A percentile compares a stretch with the other conserved stretches of the same genome.
phyloP scores from a whole-genome alignment of 2,329 filamentous ascomycete species.

The Colletotrichum brevisporum region DNA sequence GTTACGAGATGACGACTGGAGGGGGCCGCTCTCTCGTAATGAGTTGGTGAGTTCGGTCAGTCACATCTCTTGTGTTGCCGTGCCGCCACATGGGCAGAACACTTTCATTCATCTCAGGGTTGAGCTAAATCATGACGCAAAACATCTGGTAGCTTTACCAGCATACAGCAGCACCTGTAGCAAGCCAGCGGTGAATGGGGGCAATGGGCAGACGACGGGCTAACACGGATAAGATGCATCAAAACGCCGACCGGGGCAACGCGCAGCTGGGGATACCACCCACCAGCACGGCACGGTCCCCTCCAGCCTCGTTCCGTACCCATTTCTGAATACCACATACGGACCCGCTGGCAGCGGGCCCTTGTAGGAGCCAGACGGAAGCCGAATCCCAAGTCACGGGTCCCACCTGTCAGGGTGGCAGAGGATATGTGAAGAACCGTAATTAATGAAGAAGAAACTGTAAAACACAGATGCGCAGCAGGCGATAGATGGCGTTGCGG shows the following conservation, averaged over 20 bases:
- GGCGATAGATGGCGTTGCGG: background rate
- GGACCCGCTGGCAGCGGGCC: background rate
- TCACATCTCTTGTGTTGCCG: slow-evolving; percentile 13
- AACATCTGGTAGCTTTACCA: slow-evolving; percentile 5
- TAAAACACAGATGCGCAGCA: slow-evolving; percentile 14
- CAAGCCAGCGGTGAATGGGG: slow-evolving; percentile 16
- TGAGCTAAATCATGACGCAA: background rate
- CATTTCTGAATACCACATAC: background rate
- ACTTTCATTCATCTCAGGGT: slow-evolving; percentile 4
- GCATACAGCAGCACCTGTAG: no score
- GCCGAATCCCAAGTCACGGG: slow-evolving; percentile 12
- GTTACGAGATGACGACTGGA: background rate
- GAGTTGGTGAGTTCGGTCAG: slow-evolving; percentile 17
- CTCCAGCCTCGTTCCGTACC: background rate
- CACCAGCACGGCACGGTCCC: slow-evolving; percentile 17
- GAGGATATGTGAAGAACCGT: slow-evolving; percentile 28
- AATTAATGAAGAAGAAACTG: slow-evolving; percentile 35
- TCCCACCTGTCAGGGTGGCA: slow-evolving; percentile 22
- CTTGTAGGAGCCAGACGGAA: background rate
- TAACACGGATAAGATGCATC: slow-evolving; percentile 9
- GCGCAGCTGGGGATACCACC: slow-evolving; percentile 5
- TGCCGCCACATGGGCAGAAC: slow-evolving; percentile 31
- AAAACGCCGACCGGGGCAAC: slow-evolving; percentile 2
- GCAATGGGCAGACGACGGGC: slow-evolving; percentile 17
- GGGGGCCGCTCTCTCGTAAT: slow-evolving; percentile 2